Conservation (phyloP, 192 early-diverging fungal genomes). For the Coemansia sp. region DNA sequence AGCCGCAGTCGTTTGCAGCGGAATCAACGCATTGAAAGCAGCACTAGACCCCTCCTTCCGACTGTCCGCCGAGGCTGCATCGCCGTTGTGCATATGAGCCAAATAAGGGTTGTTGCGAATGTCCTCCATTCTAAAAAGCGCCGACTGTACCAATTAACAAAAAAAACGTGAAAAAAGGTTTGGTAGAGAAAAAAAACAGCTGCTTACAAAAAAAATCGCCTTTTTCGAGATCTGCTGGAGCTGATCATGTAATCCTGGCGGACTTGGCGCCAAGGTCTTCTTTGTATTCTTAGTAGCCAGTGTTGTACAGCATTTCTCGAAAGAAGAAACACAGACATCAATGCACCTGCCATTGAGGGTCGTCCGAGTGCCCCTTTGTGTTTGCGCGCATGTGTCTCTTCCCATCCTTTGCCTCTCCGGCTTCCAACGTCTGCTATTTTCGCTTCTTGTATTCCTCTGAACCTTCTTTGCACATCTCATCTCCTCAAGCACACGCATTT, state of each 20-base stretch:
- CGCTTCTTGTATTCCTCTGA: not conserved
- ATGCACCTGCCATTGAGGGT: not conserved
- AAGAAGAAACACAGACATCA: not conserved
- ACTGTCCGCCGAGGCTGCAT: not conserved
- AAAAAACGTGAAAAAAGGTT: not conserved
- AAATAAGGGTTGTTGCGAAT: slow-evolving; percentile 50
- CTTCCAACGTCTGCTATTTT: not conserved
- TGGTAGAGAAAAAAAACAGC: not conserved
- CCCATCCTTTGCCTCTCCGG: not conserved
- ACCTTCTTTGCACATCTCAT: not conserved
- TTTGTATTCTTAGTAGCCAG: not conserved
- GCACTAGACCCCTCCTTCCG: slow-evolving; percentile 4
- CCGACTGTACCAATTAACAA: not conserved
- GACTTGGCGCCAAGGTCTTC: not conserved
- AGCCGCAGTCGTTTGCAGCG: slow-evolving; percentile 61
- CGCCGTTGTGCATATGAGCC: slow-evolving; percentile 45
- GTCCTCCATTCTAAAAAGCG: slow-evolving; percentile 21
- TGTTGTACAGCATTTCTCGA: not conserved
- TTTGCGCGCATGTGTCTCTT: not conserved
- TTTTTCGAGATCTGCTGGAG: not conserved
- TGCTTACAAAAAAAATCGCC: not conserved
- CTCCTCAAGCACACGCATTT: slow-evolving; percentile 2
- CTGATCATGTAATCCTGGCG: not conserved
- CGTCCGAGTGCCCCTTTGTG: not conserved
- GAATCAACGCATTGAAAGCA: slow-evolving; percentile 36